Evolutionary conservation across 768 basidiomycete genomes (phyloP), one percentile per base, ranked within the genome.

Genomic region (Mycena rosella): DNA sequence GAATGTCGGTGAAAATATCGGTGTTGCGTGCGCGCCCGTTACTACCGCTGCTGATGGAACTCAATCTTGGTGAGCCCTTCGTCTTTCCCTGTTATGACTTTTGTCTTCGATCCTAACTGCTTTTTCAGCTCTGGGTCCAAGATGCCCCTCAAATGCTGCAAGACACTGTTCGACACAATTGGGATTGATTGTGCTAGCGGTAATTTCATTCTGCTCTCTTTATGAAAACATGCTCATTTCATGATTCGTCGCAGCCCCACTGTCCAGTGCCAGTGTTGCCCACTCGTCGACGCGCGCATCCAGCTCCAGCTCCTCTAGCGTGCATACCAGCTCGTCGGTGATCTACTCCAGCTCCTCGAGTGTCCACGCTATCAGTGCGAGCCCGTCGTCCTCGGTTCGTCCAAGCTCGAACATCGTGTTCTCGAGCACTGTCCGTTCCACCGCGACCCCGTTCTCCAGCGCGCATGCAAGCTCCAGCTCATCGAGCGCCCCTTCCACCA

Each of bases 51-150:
- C 30, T 9, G 27, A 55, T 18, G 62, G 62, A 27, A 27, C 32
- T 11, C 53, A 63, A 30, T 52, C 61, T 7, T 63, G 61, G 61
- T 63, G 45, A 15, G 61, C 5, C 32, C 32, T 34, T 11, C 32
- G 32, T 34, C 32, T n/a, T n/a, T n/a, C 32, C 32, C 36, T 54
- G 22, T 13, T 38, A n/a, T n/a, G n/a, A n/a, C n/a, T 10, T n/a
- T 7, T 27, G 40, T 40, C 36, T 36, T 56, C n/a, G 18, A 40
- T 47, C n/a, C 14, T 26, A 18, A 22, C 13, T 20, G n/a, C n/a
- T 36, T 24, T 5, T 34, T 34, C 60, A 63, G 61, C 53, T 34
- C 61, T 13, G 61, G 51, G 6, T 22, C 20, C 36, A 63, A 63
- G 42, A 44, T n/a, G 11, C 61, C 52, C 2, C 38, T 63, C 18